These are phyloP conservation scores for Bryoglossum gracile DNA, from an alignment of 495 filamentous ascomycete genomes.

Conservation along the genomic window DNA sequence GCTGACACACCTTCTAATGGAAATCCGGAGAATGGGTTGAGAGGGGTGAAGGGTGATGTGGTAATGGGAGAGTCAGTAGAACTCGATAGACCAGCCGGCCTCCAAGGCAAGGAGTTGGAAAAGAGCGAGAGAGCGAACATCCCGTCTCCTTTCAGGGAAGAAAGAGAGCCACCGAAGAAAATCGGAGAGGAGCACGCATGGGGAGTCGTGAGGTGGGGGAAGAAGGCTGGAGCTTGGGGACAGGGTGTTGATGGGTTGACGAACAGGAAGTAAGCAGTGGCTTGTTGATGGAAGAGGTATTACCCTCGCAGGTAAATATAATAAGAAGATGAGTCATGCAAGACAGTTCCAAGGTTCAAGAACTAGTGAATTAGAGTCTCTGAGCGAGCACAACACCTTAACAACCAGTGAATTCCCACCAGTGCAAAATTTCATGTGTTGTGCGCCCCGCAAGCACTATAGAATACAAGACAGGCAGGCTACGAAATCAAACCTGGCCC, in stretches of 20 bases:
- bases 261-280: constrained; percentile 24
- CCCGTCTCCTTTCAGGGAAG: constrained; percentile 40
- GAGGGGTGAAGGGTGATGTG: constrained; percentile 26
- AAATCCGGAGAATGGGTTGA: not conserved
- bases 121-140: constrained; percentile 10
- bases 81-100: constrained; percentile 35
- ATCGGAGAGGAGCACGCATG: constrained; percentile 44
- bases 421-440: no score
- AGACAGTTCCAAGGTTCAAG: no score
- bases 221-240: constrained; percentile 46
- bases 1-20: constrained; percentile 21
- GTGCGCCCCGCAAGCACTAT: no score
- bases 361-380: no score
- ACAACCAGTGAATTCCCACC: no score
- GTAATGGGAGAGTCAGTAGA: constrained; percentile 32
- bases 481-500: no score
- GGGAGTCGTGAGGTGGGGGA: constrained; percentile 46
- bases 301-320: no score
- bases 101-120: constrained; percentile 23
- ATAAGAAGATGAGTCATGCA: no score
- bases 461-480: no score
- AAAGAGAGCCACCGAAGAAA: constrained; percentile 37
- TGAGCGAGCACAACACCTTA: no score
- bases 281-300: not conserved
- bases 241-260: constrained; percentile 29